Percentiles rank a stretch among this genome's conserved stretches.
These are phyloP conservation scores for Leishmania martiniquensis DNA, from an alignment of 208 protist species.

Conservation along the genomic window DNA sequence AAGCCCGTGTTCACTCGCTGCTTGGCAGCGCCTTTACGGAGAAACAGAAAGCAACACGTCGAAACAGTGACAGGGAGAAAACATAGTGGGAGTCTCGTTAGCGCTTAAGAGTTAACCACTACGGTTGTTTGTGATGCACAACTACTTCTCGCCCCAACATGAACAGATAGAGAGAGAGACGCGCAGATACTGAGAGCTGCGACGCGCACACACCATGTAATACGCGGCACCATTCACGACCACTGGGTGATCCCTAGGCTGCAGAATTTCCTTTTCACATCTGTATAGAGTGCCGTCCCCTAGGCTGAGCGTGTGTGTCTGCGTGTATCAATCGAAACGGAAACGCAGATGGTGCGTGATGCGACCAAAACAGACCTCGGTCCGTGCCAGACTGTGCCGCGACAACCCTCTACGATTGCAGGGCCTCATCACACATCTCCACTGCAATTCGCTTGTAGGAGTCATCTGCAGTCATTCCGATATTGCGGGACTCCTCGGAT, in stretches of 20 bases:
- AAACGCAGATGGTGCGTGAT: background rate
- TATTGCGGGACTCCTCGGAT: slow-evolving; percentile 69
- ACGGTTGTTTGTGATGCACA: slow-evolving; percentile 5
- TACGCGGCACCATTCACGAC: background rate
- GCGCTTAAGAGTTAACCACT: slow-evolving; percentile 15
- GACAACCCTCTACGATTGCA: slow-evolving; percentile 41
- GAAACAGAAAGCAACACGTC: background rate
- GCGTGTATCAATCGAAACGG: background rate
- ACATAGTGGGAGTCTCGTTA: background rate
- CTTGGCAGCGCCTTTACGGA: background rate
- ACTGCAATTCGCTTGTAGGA: slow-evolving; percentile 83
- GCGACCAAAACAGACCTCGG: background rate
- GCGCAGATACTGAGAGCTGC: background rate
- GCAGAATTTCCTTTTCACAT: background rate
- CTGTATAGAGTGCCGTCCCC: background rate
- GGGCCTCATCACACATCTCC: slow-evolving; percentile 73
- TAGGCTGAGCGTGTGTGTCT: background rate
- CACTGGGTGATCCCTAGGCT: background rate
- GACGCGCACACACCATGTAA: background rate
- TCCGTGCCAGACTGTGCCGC: background rate
- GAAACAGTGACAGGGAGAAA: background rate
- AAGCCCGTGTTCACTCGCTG: background rate
- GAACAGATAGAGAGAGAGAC: background rate
- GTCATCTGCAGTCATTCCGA: slow-evolving; percentile 84
- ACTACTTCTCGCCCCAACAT: background rate